phyloP scores from a whole-genome alignment of 2,329 filamentous ascomycete genomes.

The Pestalotiopsis sp. region DNA sequence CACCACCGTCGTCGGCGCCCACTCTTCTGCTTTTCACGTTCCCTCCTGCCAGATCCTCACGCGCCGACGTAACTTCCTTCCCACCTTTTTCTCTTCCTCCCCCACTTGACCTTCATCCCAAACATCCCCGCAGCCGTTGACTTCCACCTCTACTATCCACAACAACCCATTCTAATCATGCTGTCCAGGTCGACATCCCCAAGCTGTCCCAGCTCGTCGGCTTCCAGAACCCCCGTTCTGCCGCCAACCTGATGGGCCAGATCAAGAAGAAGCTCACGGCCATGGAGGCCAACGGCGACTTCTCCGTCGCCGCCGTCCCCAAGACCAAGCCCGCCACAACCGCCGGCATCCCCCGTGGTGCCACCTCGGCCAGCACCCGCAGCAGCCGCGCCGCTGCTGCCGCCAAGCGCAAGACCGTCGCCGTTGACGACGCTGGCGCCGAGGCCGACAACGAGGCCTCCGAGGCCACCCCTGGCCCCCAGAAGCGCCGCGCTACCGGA shows the following conservation, averaged over 20 bases:
- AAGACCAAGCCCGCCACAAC: not conserved
- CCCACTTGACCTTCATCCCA: not conserved
- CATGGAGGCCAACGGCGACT: not conserved
- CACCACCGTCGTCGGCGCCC: too few relatives aligned
- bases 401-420: not conserved
- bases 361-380: not conserved
- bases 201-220: constrained; percentile 6
- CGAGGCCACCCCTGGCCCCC: not conserved
- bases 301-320: not conserved
- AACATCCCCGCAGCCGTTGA: not conserved
- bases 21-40: too few relatives aligned
- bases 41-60: not conserved
- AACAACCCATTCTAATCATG: not conserved
- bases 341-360: not conserved
- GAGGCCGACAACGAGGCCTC: not conserved
- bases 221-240: constrained; percentile 1
- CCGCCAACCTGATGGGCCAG: not conserved
- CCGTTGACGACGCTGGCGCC: not conserved
- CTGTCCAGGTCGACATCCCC: not conserved
- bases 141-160: not conserved
- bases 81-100: not conserved
- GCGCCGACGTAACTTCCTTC: not conserved
- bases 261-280: constrained; percentile 11
- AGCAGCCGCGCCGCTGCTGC: not conserved
- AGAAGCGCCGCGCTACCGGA: not conserved